Evolutionary conservation across 2,329 filamentous ascomycete species (phyloP).

Genomic region (Colletotrichum cordylinicola): DNA sequence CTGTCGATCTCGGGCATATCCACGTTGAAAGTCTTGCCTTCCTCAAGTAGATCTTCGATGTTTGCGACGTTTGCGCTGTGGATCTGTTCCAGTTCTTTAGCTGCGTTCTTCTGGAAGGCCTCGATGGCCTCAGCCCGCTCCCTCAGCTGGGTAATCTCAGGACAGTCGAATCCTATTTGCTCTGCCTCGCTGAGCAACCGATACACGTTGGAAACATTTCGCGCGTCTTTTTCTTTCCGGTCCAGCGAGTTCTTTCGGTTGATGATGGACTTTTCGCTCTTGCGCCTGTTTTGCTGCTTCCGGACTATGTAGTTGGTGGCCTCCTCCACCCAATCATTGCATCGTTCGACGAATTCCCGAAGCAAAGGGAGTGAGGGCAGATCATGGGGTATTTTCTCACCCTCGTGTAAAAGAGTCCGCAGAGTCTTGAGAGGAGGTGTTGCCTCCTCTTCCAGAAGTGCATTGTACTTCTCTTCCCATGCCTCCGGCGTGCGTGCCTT

Average conservation of each 20-base stretch:
- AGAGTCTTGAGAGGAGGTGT: slow-evolving; percentile 87
- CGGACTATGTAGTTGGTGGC: slow-evolving; percentile 95
- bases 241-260: slow-evolving; percentile 66
- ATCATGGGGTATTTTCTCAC: slow-evolving; percentile 93
- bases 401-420: slow-evolving; percentile 84
- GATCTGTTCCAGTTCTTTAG: slow-evolving; percentile 71
- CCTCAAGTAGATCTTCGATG: slow-evolving; percentile 91
- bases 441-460: slow-evolving; percentile 81
- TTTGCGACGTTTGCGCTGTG: slow-evolving; percentile 69
- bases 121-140: slow-evolving; percentile 87
- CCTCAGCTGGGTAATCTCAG: slow-evolving; percentile 84
- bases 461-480: slow-evolving; percentile 91
- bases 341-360: slow-evolving; percentile 90
- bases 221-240: slow-evolving; percentile 84
- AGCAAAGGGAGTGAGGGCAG: slow-evolving; percentile 83
- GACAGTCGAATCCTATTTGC: slow-evolving; percentile 89
- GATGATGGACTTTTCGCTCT: slow-evolving; percentile 88
- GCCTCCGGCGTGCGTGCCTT: slow-evolving; percentile 84
- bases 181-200: slow-evolving; percentile 85
- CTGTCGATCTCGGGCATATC: slow-evolving; percentile 88
- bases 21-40: slow-evolving; percentile 87
- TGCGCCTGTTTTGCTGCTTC: slow-evolving; percentile 96
- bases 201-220: slow-evolving; percentile 87
- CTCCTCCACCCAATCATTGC: slow-evolving; percentile 98
- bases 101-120: slow-evolving; percentile 80